phyloP scores from a whole-genome alignment of 176 grass and related monocot species.

The Oryza meridionalis region DNA sequence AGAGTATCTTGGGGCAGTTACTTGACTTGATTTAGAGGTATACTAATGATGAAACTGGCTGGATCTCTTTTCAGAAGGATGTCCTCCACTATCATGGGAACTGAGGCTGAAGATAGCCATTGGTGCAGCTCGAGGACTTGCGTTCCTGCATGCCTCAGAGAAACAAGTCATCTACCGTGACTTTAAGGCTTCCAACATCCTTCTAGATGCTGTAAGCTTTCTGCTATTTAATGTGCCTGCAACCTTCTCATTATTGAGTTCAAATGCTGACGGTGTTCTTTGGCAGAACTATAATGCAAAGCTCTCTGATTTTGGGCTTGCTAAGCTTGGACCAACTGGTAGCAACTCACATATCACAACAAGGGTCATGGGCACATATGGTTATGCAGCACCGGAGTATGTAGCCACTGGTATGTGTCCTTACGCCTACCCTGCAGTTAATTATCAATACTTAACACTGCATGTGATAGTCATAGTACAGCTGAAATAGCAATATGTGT shows the following conservation, averaged over 20 bases:
- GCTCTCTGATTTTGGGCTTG: conserved; percentile 95
- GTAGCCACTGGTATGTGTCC: conserved; percentile 81
- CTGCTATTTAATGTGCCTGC: not conserved
- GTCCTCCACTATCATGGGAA: conserved; percentile 58
- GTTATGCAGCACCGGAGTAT: conserved; percentile 91
- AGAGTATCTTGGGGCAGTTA: not conserved
- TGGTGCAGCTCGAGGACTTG: conserved; percentile 67
- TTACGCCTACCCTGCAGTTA: not conserved
- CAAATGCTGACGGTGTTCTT: conserved; percentile 14
- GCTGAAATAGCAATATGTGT: not conserved
- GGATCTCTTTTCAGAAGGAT: conserved; percentile 52
- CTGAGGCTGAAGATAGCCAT: conserved; percentile 72
- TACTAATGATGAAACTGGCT: conserved; percentile 15
- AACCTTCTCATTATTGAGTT: not conserved
- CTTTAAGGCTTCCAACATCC: conserved; percentile 78
- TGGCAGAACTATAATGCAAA: conserved; percentile 77
- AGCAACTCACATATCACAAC: conserved; percentile 89
- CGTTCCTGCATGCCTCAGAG: conserved; percentile 77
- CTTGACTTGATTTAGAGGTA: not conserved
- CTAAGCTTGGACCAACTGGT: conserved; percentile 79
- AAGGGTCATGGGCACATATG: conserved; percentile 90
- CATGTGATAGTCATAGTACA: not conserved
- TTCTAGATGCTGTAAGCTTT: conserved; percentile 69
- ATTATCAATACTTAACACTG: not conserved
- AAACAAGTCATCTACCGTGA: conserved; percentile 86